Evolutionary conservation across 2,329 filamentous ascomycete species (phyloP).

Genomic region (Beauveria bassiana): DNA sequence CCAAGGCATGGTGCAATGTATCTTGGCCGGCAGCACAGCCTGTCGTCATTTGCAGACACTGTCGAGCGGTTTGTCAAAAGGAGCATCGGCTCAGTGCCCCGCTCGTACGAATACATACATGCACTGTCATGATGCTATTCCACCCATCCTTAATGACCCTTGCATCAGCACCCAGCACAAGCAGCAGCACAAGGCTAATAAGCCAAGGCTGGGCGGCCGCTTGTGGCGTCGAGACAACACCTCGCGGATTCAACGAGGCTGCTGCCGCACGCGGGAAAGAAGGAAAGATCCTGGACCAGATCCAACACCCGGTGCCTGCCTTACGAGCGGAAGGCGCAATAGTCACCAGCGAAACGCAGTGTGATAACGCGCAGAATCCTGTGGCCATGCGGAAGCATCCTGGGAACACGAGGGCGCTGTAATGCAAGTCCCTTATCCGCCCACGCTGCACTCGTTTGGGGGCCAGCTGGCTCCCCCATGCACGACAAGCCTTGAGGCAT

Average conservation of each 20-base stretch:
- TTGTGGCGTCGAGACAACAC: neutral
- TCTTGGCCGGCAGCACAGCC: no score
- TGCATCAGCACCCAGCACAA: no score
- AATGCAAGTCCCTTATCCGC: neutral
- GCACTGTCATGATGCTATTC: no score
- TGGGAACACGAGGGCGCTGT: neutral
- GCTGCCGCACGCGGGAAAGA: neutral
- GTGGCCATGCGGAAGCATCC: neutral
- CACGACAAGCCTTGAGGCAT: neutral
- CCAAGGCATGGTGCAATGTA: neutral
- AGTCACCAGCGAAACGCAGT: neutral
- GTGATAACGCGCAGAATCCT: neutral
- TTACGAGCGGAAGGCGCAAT: neutral
- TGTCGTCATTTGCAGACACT: neutral
- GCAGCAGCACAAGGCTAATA: neutral
- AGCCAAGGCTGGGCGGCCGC: neutral
- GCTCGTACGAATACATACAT: no score
- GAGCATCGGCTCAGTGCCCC: no score
- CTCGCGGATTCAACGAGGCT: neutral
- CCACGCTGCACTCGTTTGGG: neutral
- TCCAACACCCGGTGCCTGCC: neutral
- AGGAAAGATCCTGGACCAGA: neutral
- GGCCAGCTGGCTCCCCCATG: neutral
- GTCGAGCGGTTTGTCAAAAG: no score
- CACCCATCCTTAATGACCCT: no score